phyloP scores from a whole-genome alignment of 2,329 filamentous ascomycete genomes.

The Penicillium sp. region DNA sequence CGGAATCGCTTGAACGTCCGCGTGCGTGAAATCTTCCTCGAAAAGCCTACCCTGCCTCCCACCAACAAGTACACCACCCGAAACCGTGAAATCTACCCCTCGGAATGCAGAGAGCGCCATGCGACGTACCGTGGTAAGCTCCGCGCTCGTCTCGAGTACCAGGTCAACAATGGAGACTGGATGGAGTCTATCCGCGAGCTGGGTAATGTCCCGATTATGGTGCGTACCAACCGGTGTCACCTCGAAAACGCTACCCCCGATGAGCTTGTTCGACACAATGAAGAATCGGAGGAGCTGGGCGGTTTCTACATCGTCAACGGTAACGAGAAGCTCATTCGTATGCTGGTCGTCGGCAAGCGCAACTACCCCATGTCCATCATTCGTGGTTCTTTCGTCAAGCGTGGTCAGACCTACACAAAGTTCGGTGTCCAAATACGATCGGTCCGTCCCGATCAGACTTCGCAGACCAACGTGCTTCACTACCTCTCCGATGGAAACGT shows the following conservation, averaged over 20 bases:
- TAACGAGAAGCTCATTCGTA: constrained; percentile 92
- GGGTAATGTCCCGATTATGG: constrained; percentile 88
- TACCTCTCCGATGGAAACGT: constrained; percentile 95
- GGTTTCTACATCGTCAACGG: constrained; percentile 98
- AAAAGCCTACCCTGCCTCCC: constrained; percentile 75
- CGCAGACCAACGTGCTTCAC: constrained; percentile 94
- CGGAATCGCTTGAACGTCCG: constrained; percentile 76
- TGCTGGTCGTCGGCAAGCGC: constrained; percentile 83
- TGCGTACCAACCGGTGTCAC: constrained; percentile 90
- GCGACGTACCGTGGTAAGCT: constrained; percentile 86
- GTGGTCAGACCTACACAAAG: constrained; percentile 83
- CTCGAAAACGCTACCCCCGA: constrained; percentile 81
- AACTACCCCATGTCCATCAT: constrained; percentile 96
- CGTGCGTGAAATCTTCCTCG: constrained; percentile 77
- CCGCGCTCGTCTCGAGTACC: constrained; percentile 78
- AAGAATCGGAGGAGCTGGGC: constrained; percentile 93
- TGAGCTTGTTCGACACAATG: constrained; percentile 79
- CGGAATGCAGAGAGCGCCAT: constrained; percentile 93
- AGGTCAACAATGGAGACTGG: constrained; percentile 82
- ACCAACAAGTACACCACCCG: constrained; percentile 77
- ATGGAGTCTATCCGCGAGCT: constrained; percentile 80
- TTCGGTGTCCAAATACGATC: constrained; percentile 89
- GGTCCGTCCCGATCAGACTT: constrained; percentile 94
- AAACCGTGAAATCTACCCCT: constrained; percentile 82
- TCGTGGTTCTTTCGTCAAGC: constrained; percentile 82